Evolutionary conservation across 140 eudicot genomes (phyloP).

Genomic region (Ambrosia hybrid): DNA sequence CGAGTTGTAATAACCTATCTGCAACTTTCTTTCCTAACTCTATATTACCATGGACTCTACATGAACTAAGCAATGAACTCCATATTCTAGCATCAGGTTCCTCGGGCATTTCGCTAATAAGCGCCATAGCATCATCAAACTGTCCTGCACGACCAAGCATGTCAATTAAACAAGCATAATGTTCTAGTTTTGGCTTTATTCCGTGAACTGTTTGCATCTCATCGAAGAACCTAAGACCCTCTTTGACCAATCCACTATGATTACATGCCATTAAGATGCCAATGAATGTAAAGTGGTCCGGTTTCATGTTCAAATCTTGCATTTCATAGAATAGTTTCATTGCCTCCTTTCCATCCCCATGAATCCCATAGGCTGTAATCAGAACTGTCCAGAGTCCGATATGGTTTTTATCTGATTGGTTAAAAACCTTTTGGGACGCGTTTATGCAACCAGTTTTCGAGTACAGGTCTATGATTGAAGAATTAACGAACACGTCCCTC

Average conservation of each 20-base stretch:
- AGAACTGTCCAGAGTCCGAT: conserved; percentile 60
- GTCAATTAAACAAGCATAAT: conserved; percentile 65
- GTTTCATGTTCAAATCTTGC: conserved; percentile 47
- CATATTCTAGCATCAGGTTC: conserved; percentile 60
- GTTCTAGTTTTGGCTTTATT: conserved; percentile 59
- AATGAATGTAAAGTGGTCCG: conserved; percentile 61
- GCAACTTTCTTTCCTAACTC: conserved; percentile 48
- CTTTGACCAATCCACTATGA: conserved; percentile 53
- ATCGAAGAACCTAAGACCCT: conserved; percentile 48
- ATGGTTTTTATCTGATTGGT: conserved; percentile 36
- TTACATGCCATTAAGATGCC: conserved; percentile 61
- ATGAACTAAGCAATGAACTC: conserved; percentile 63
- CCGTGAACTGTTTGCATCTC: conserved; percentile 55
- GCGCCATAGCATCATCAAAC: conserved; percentile 49
- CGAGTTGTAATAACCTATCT: conserved; percentile 40
- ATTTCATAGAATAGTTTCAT: conserved; percentile 46
- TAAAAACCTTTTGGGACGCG: conserved; percentile 51
- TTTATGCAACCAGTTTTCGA: conserved; percentile 67
- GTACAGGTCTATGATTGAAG: conserved; percentile 74
- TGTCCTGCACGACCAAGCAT: conserved; percentile 62
- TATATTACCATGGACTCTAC: conserved; percentile 51
- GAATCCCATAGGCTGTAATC: conserved; percentile 69
- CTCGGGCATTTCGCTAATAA: conserved; percentile 45
- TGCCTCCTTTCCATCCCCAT: conserved; percentile 61
- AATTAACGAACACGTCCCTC: conserved; percentile 42